Conservation (phyloP, 1,139 yeast species). For the Debaryomyces psychrophilus region DNA sequence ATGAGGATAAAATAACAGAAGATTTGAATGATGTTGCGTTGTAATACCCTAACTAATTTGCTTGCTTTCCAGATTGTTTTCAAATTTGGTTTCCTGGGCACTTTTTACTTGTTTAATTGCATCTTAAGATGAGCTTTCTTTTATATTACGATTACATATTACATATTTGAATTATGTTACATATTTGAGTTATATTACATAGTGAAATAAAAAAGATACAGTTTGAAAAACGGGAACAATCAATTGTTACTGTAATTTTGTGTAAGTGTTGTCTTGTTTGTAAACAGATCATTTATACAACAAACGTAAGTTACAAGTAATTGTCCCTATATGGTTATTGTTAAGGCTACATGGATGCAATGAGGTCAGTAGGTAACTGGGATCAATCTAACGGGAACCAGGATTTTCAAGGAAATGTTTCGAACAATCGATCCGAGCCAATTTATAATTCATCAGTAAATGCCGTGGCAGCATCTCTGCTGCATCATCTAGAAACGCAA, state of each 20-base stretch:
- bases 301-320: too few relatives aligned
- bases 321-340: not conserved
- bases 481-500: conserved; percentile 39
- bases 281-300: conserved; percentile 6
- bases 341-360: conserved; percentile 9
- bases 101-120: not conserved
- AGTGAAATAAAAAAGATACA: not conserved
- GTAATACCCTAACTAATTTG: conserved; percentile 8
- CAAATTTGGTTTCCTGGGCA: not conserved
- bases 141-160: not conserved
- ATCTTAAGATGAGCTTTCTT: not conserved
- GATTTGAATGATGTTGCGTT: conserved; percentile 23
- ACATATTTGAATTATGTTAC: conserved; percentile 1
- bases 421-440: not conserved
- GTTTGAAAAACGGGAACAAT: not conserved
- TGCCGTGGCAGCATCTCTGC: conserved; percentile 16
- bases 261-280: conserved; percentile 3
- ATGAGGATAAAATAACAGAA: conserved; percentile 12
- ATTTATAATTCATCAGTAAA: conserved; percentile 10
- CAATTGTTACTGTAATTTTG: conserved; percentile 2
- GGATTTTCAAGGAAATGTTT: not conserved
- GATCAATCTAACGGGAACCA: conserved; percentile 23
- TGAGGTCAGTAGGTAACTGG: conserved; percentile 36
- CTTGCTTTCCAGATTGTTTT: not conserved
- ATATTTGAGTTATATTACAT: conserved; percentile 2